Evolutionary conservation across 2,329 filamentous ascomycete species (phyloP).

Genomic region (Pyrenochaeta sp.): DNA sequence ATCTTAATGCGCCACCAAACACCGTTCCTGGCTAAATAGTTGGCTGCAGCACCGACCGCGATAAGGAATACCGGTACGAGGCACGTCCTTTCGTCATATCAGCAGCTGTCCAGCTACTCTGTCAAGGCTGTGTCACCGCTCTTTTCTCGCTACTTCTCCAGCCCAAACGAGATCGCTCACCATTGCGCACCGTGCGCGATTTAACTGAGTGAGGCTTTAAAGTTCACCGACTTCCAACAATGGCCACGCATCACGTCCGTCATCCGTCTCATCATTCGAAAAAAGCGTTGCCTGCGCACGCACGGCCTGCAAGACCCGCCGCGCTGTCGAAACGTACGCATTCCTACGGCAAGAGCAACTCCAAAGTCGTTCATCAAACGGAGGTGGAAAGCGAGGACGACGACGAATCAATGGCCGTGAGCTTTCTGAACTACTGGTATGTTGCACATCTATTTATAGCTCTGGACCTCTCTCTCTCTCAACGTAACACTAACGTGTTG

Average conservation of each 20-base stretch:
- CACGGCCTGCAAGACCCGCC: conserved; percentile 43
- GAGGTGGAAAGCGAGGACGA: conserved; percentile 49
- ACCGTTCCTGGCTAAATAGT: conserved; percentile 46
- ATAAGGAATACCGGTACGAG: conserved; percentile 49
- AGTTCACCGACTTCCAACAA: conserved; percentile 44
- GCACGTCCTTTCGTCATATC: conserved; percentile 46
- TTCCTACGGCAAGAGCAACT: conserved; percentile 39
- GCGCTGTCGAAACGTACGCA: conserved; percentile 45
- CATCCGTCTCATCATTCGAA: conserved; percentile 46
- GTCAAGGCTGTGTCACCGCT: conserved; percentile 50
- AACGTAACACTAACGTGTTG: conserved; percentile 13
- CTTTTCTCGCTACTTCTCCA: conserved; percentile 35
- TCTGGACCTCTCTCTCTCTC: no score
- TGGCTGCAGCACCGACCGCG: conserved; percentile 38
- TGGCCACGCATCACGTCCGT: conserved; percentile 46
- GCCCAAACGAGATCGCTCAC: conserved; percentile 32
- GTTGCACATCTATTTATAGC: conserved; percentile 18
- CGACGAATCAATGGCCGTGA: conserved; percentile 60
- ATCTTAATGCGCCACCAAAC: conserved; percentile 19
- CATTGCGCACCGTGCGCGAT: conserved; percentile 42
- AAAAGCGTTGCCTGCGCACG: conserved; percentile 45
- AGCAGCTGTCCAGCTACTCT: conserved; percentile 30
- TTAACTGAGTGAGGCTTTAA: conserved; percentile 43
- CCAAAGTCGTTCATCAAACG: conserved; percentile 34
- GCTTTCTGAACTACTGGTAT: conserved; percentile 64